Base-by-base conservation (phyloP, 768 basidiomycete genomes). In the Fomitopsis serialis region DNA sequence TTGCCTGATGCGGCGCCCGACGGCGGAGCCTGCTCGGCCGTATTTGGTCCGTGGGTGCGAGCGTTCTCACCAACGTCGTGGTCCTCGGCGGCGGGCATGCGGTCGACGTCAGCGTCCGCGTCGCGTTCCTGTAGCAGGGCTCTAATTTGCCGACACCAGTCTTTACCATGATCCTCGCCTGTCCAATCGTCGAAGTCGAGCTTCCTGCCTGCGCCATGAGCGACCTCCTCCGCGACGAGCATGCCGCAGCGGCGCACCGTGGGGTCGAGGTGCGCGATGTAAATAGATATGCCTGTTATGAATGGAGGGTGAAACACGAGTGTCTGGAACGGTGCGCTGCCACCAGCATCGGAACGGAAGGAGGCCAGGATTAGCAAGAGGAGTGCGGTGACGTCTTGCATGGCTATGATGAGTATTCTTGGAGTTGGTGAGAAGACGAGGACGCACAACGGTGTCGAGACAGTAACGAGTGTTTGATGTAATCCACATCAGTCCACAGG, bases 191-290 rank as follows among this genome's bases (percentile, higher is more conserved):
- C 85, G 58, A 99, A 98, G 53, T 82, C 75, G 21, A 98, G 74
- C 45, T 76, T 77, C 65, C 87, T 88, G 6, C 82, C 78, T 13
- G 75, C 74, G 24, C 74, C 72, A 5, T 73, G 71, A 0, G 92
- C 89, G 9, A 87, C 77, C 17, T 87, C 73, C 69, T 99, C 96
- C 0, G 90, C 96, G 0, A 82, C 84, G 32, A 98, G 78, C 93
- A 99, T 96, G 2, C 97, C 97, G 59, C 92, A 89, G 23, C 85
- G 78, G 3, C 96, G 85, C 19, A 97, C 78, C 3, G 83, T 75
- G 1, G 74, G 69, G 50, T 96, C 92, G 6, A 84, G 70, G 67
- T 96, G 92, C 0, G 76, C 76, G 43, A 99, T 82, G 63, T 97
- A 98, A 5, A 70, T 68, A 6, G 85, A 80, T 44, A 97, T 76